Conservation (phyloP, 2,329 filamentous ascomycete genomes). For the Cordyceps militaris region DNA sequence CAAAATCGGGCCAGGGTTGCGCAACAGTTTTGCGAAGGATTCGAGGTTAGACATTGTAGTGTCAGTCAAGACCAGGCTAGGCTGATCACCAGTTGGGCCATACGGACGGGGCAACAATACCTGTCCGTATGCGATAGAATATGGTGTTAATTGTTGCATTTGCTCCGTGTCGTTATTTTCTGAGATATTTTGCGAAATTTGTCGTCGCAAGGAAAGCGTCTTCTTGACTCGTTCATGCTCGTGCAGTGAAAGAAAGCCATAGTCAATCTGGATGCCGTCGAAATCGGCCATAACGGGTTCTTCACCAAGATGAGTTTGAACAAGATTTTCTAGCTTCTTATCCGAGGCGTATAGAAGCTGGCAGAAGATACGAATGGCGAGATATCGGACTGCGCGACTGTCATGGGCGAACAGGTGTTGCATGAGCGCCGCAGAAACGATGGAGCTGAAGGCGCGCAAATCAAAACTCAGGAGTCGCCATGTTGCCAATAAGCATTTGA, state of each 20-base stretch:
- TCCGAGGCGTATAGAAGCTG: constrained; percentile 75
- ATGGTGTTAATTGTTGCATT: constrained; percentile 45
- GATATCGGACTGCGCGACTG: constrained; percentile 60
- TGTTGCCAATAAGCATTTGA: constrained; percentile 37
- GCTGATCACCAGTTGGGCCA: constrained; percentile 38
- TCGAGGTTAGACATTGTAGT: constrained; percentile 70
- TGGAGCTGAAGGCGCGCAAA: constrained; percentile 55
- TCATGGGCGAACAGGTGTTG: constrained; percentile 60
- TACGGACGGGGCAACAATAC: constrained; percentile 61
- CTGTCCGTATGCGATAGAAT: constrained; percentile 58
- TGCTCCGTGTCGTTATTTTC: neutral
- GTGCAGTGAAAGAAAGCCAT: constrained; percentile 59
- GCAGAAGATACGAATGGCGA: constrained; percentile 76
- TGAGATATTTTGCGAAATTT: constrained; percentile 23
- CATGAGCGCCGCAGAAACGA: constrained; percentile 60
- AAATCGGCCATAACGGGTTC: constrained; percentile 60
- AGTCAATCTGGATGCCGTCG: constrained; percentile 73
- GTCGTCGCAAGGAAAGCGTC: constrained; percentile 35
- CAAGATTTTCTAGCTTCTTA: constrained; percentile 63
- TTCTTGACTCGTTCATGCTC: constrained; percentile 48
- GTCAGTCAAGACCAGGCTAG: constrained; percentile 57
- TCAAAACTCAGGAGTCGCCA: constrained; percentile 79
- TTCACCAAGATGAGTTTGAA: constrained; percentile 56
- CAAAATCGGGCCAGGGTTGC: constrained; percentile 63
- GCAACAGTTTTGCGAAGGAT: constrained; percentile 59